Evolutionary conservation across 139 green algal species (phyloP), one percentile per base, ranked within the genome.

Genomic region (Chlamydomonas incerta): DNA sequence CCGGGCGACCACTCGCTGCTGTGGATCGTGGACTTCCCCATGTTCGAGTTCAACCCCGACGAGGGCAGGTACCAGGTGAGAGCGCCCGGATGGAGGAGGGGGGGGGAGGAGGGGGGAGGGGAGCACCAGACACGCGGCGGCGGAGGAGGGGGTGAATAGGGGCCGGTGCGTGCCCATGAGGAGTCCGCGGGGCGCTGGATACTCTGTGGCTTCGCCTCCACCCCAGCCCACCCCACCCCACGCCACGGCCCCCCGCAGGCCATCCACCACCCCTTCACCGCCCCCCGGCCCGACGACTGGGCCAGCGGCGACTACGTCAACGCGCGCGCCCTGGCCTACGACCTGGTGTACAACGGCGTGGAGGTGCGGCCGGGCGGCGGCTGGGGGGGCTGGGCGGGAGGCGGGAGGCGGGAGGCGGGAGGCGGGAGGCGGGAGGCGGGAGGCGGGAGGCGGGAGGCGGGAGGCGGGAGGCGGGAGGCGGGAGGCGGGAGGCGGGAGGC

Each of bases 211-310:
- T 50, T 50, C 41, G 41, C 41, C 41, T 50, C 41, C 52, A 13
- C 26, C n/a, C 65, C 79, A 33, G 46, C 41, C 24, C 23, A 0
- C 50, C 37, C 47, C 9, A 67, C 65, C n/a, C 3, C 26, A 23
- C n/a, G 29, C 35, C 66, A 18, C 69, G 6, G 2, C 29, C 21
- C 6, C 33, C 2, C 60, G 28, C 88, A 88, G 88, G 58, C 97
- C 47, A 89, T 99, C 87, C 97, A 99, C 90, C 97, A 99, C 86
- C 97, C 97, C 71, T 99, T 99, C 93, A 99, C 97, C 3, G 97
- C 97, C 2, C 97, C 97, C 21, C 92, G 97, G 86, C 88, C 90
- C 26, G 92, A 97, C 0, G 94, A 97, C 76, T 76, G 83, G 83
- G 72, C 84, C 8, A 55, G 70, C 0, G 82, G 82, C 33, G 75